Conservation (phyloP, 306 rosid species). For the Biancaea sappan region DNA sequence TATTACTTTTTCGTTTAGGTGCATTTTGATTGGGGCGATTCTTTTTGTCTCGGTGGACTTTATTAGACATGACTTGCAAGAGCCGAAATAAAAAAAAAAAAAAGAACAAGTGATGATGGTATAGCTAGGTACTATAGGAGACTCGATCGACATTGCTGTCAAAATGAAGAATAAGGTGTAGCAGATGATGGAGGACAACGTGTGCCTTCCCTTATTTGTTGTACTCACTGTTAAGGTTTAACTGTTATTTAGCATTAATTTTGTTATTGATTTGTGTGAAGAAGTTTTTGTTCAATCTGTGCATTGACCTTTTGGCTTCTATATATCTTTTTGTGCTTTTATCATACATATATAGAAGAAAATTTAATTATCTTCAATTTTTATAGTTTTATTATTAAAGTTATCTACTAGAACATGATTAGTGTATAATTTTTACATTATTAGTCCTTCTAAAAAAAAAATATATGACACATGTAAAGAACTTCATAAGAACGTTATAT, state of each 20-base stretch:
- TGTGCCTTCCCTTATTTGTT: neutral
- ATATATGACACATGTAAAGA: too few relatives aligned
- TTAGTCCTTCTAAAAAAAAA: too few relatives aligned
- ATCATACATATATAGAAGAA: too few relatives aligned
- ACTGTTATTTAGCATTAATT: neutral
- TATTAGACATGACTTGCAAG: neutral
- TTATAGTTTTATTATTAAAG: too few relatives aligned
- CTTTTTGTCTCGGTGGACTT: neutral
- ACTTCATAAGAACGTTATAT: too few relatives aligned
- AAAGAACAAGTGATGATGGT: neutral
- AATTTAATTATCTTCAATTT: neutral
- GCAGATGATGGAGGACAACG: neutral
- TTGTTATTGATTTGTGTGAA: neutral
- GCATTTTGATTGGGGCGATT: neutral
- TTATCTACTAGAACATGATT: too few relatives aligned
- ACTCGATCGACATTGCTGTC: neutral
- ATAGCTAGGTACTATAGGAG: neutral
- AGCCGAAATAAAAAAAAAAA: neutral
- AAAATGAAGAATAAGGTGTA: constrained; percentile 21
- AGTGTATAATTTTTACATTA: too few relatives aligned
- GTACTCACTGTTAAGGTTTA: neutral
- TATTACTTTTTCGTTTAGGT: constrained; percentile 31
- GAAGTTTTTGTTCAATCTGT: neutral
- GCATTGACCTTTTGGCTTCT: neutral
- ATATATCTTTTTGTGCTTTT: too few relatives aligned